Evolutionary conservation across 2,329 filamentous ascomycete genomes (phyloP).

Genomic region (Aspergillus puulaauensis): DNA sequence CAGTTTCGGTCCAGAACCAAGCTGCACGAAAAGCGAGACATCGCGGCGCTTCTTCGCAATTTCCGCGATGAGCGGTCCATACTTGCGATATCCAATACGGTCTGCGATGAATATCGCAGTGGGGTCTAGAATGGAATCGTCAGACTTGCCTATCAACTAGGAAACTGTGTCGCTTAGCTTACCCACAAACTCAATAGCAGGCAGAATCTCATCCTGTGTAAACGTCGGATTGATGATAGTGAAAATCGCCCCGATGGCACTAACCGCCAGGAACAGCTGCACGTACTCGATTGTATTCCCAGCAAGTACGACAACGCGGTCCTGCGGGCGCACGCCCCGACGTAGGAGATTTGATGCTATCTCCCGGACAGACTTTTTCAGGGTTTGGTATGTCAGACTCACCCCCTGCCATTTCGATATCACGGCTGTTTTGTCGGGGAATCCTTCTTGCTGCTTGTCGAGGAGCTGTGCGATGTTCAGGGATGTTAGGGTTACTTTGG

Average conservation of each 20-base stretch:
- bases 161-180: not conserved
- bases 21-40: constrained; percentile 12
- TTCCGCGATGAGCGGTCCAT: constrained; percentile 20
- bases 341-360: constrained; percentile 46
- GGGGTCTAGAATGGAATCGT: not conserved
- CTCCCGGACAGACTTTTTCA: not conserved
- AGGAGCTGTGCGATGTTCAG: not conserved
- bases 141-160: not conserved
- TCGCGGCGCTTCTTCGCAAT: no score
- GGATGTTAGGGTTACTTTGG: not conserved
- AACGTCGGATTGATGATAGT: constrained; percentile 76
- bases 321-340: constrained; percentile 62
- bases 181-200: not conserved
- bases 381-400: constrained; percentile 4
- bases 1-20: not conserved
- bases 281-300: constrained; percentile 51
- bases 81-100: constrained; percentile 11
- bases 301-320: constrained; percentile 69
- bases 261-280: constrained; percentile 66
- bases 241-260: constrained; percentile 57
- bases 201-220: constrained; percentile 52
- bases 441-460: not conserved
- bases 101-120: not conserved
- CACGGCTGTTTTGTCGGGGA: not conserved
- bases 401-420: constrained; percentile 5